These are phyloP conservation scores for Priceomyces fermenticarens DNA, from an alignment of 805 yeast genomes.

Conservation along the genomic window DNA sequence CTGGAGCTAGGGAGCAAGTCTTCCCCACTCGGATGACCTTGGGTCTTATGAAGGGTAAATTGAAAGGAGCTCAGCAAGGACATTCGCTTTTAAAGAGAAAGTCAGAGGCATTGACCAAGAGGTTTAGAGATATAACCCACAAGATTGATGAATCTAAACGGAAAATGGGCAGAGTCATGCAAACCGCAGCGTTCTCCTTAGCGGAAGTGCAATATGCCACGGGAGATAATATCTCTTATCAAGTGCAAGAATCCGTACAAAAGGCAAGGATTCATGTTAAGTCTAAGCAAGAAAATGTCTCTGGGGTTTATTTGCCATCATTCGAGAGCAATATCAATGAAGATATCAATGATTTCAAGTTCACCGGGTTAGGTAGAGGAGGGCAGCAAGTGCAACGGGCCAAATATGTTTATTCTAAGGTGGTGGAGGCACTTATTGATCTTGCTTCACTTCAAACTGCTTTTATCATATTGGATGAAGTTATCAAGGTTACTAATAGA, in stretches of 20 bases:
- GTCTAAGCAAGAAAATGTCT: conserved; percentile 92
- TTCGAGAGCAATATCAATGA: conserved; percentile 84
- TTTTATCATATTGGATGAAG: conserved; percentile 93
- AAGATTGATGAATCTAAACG: conserved; percentile 93
- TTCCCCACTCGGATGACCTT: conserved; percentile 98
- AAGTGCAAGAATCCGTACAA: conserved; percentile 91
- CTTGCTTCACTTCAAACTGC: conserved; percentile 96
- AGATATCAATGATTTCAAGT: conserved; percentile 85
- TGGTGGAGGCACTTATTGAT: conserved; percentile 96
- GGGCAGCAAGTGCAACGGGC: conserved; percentile 98
- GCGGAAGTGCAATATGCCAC: conserved; percentile 98
- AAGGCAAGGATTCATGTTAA: conserved; percentile 86
- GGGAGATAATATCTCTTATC: conserved; percentile 92
- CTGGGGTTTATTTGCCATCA: conserved; percentile 92
- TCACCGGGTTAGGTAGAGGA: conserved; percentile 97
- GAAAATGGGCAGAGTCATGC: conserved; percentile 98
- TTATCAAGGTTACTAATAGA: conserved; percentile 94
- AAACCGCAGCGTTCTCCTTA: conserved; percentile 93
- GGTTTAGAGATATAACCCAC: conserved; percentile 93
- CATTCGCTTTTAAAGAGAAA: conserved; percentile 90
- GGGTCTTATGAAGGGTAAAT: conserved; percentile 89
- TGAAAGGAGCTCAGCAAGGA: conserved; percentile 97
- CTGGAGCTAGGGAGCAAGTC: conserved; percentile 87
- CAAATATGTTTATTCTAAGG: conserved; percentile 86
- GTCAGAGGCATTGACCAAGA: conserved; percentile 93